Conservation (phyloP, 495 filamentous ascomycete species). For the Podospora fimiseda region DNA sequence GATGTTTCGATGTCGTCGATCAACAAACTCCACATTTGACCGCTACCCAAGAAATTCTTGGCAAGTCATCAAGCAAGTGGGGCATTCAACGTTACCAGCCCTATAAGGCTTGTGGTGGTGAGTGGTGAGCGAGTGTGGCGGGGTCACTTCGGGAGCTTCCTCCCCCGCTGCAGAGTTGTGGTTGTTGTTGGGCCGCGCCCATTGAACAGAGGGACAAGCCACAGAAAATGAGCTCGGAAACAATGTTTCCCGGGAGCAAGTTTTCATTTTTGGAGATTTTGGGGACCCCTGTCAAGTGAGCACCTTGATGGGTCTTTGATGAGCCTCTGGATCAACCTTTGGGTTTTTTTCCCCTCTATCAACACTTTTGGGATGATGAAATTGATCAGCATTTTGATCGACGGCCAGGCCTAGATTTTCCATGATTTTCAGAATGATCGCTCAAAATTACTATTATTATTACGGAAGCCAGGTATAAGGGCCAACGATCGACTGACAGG, state of each 20-base stretch:
- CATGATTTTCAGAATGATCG: no score
- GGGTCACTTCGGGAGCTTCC: neutral
- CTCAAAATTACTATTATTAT: no score
- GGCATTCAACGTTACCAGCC: no score
- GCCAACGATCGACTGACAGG: no score
- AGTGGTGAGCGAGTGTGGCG: slow-evolving; percentile 8
- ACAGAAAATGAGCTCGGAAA: neutral
- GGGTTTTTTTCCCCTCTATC: no score
- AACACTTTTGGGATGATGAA: no score
- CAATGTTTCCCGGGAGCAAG: slow-evolving; percentile 1
- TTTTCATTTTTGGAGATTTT: neutral
- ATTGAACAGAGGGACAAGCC: slow-evolving; percentile 2
- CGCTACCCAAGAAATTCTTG: neutral
- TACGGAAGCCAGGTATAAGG: no score
- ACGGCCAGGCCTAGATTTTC: no score
- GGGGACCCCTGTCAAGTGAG: no score
- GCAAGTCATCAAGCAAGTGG: no score
- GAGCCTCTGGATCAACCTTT: neutral
- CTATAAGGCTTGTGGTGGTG: neutral
- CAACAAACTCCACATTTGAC: neutral
- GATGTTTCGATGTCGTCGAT: no score
- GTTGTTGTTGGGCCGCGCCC: neutral
- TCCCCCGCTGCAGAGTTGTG: slow-evolving; percentile 1
- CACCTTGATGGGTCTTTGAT: neutral
- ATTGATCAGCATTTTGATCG: no score